Percentiles rank a stretch among this genome's conserved stretches.
Evolutionary conservation across 805 yeast genomes (phyloP).

Genomic region (Saccharomycopsis lassenensis): DNA sequence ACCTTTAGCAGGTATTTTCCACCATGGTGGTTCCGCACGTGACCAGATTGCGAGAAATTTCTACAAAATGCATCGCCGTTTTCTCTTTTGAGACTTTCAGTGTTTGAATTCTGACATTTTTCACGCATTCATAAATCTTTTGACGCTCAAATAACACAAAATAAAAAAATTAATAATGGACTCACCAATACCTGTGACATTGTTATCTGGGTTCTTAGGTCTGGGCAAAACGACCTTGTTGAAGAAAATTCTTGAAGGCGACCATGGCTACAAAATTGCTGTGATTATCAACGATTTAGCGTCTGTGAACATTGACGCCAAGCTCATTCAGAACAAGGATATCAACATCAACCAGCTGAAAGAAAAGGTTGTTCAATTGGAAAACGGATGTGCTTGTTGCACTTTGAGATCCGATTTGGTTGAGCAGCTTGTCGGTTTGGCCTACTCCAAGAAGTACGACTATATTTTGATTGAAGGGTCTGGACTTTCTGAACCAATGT

Average conservation of each 20-base stretch:
- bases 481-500: constrained; percentile 40
- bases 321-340: constrained; percentile 28
- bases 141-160: no score
- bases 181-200: constrained; percentile 35
- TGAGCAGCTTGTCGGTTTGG: constrained; percentile 31
- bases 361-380: constrained; percentile 34
- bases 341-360: constrained; percentile 20
- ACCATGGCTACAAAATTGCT: constrained; percentile 33
- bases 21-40: no score
- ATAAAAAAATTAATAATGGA: no score
- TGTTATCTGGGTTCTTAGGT: constrained; percentile 37
- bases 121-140: no score
- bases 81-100: no score
- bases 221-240: constrained; percentile 37
- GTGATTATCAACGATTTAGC: constrained; percentile 38
- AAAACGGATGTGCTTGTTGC: constrained; percentile 40
- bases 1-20: no score
- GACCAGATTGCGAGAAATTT: no score
- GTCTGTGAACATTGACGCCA: constrained; percentile 33
- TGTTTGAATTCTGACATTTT: no score
- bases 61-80: no score
- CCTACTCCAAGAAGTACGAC: constrained; percentile 27
- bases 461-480: constrained; percentile 37
- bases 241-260: constrained; percentile 30
- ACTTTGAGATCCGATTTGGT: constrained; percentile 36